Percentiles rank a stretch among this genome's conserved stretches.
Evolutionary conservation across 306 rosid genomes (phyloP).

Genomic region (Trifolium pratense): DNA sequence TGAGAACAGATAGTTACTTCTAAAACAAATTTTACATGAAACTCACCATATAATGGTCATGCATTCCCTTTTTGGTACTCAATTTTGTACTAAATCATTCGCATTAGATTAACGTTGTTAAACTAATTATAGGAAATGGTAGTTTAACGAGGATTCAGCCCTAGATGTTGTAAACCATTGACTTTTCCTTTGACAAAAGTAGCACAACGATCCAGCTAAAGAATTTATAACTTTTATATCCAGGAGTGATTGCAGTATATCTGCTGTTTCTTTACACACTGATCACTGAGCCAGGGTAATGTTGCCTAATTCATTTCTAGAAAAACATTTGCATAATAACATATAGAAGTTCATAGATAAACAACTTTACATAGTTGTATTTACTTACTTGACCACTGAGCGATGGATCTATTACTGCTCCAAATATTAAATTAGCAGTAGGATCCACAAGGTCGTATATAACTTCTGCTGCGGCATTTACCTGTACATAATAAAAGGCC

Average conservation of each 20-base stretch:
- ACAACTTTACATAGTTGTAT: slow-evolving; percentile 4
- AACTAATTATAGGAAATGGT: background rate
- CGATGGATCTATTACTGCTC: slow-evolving; percentile 98
- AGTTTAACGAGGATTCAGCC: slow-evolving; percentile 8
- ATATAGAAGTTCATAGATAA: slow-evolving; percentile 19
- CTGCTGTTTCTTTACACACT: slow-evolving; percentile 12
- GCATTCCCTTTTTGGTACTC: background rate
- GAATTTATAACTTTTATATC: slow-evolving; percentile 31
- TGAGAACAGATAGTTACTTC: slow-evolving; percentile 7
- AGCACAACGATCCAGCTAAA: slow-evolving; percentile 18
- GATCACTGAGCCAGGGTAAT: background rate
- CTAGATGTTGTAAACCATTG: background rate
- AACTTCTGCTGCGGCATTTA: slow-evolving; percentile 99
- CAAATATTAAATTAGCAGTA: slow-evolving; percentile 92
- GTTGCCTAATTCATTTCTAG: slow-evolving; percentile 27
- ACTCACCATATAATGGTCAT: background rate
- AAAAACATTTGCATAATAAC: slow-evolving; percentile 22
- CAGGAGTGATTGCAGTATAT: slow-evolving; percentile 25
- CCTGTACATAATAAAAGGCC: slow-evolving; percentile 57
- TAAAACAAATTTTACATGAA: background rate
- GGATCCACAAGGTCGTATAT: slow-evolving; percentile 99
- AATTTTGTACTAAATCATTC: background rate
- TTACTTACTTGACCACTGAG: slow-evolving; percentile 95
- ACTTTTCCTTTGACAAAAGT: slow-evolving; percentile 9
- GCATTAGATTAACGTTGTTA: background rate